These are phyloP conservation scores for Monosporascus sp. DNA, from an alignment of 2,329 filamentous ascomycete species.

Conservation along the genomic window DNA sequence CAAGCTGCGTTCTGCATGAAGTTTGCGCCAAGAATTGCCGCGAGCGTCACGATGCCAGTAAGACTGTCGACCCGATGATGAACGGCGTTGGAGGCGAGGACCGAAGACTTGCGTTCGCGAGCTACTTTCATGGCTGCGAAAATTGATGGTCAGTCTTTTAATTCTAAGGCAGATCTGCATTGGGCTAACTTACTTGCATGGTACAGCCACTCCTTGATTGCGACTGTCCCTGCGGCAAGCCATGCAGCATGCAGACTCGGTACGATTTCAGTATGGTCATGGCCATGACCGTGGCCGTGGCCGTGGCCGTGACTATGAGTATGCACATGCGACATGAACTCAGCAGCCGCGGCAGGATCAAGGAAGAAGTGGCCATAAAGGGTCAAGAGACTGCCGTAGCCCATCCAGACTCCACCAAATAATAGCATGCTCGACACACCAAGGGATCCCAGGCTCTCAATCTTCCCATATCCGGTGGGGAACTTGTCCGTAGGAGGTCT, in stretches of 20 bases:
- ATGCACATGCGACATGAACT: slow-evolving; percentile 51
- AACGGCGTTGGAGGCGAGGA: slow-evolving; percentile 91
- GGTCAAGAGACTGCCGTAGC: slow-evolving; percentile 65
- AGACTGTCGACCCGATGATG: slow-evolving; percentile 96
- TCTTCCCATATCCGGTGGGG: slow-evolving; percentile 89
- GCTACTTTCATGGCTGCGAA: slow-evolving; percentile 85
- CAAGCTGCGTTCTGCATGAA: slow-evolving; percentile 79
- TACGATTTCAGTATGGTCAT: slow-evolving; percentile 56
- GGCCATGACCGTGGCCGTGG: slow-evolving; percentile 42
- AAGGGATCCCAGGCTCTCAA: slow-evolving; percentile 91
- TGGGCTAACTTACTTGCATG: slow-evolving; percentile 70
- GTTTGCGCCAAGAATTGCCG: slow-evolving; percentile 86
- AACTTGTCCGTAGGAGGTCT: slow-evolving; percentile 79
- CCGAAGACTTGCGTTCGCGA: slow-evolving; percentile 86
- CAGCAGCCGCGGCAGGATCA: slow-evolving; percentile 51
- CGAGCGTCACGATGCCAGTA: slow-evolving; percentile 87
- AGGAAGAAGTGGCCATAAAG: slow-evolving; percentile 70
- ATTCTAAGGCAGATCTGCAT: background rate
- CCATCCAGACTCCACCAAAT: slow-evolving; percentile 87
- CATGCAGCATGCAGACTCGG: slow-evolving; percentile 93
- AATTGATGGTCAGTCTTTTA: slow-evolving; percentile 19
- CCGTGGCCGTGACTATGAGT: slow-evolving; percentile 54
- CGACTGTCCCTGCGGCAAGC: slow-evolving; percentile 84
- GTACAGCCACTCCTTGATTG: slow-evolving; percentile 96
- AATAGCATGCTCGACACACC: slow-evolving; percentile 91